Percentiles rank a stretch among this genome's conserved stretches.
These are phyloP conservation scores for Leccinum griseonigrum DNA, from an alignment of 1,284 basidiomycete species.

Conservation along the genomic window DNA sequence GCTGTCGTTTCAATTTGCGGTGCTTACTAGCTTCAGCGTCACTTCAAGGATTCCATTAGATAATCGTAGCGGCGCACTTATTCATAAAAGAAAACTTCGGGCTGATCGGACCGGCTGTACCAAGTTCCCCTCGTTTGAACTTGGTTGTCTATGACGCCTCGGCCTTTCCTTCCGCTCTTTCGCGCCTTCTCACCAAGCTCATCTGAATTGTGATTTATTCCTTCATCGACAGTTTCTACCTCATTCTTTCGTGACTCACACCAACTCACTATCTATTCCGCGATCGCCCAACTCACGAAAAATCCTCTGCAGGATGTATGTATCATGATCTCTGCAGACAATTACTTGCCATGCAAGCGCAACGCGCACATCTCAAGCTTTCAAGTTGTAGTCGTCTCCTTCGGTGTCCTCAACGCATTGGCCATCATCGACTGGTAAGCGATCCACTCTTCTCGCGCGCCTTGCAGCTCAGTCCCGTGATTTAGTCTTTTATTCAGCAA, in stretches of 20 bases:
- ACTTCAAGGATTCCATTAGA: no score
- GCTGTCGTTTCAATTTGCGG: no score
- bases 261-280: conserved; percentile 15
- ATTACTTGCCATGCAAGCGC: background rate
- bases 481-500: conserved; percentile 23
- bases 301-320: conserved; percentile 21
- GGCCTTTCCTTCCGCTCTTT: conserved; percentile 26
- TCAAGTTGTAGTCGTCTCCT: conserved; percentile 18
- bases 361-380: conserved; percentile 18
- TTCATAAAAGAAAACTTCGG: background rate
- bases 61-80: no score
- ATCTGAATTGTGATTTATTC: background rate
- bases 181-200: conserved; percentile 24
- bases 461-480: background rate
- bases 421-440: conserved; percentile 23
- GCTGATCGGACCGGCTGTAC: background rate
- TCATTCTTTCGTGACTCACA: conserved; percentile 5
- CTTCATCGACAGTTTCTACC: conserved; percentile 1
- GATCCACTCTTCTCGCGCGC: background rate
- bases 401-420: conserved; percentile 14
- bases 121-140: background rate
- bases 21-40: no score
- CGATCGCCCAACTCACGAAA: conserved; percentile 13
- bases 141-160: conserved; percentile 27
- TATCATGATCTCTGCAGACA: background rate